Evolutionary conservation across 768 basidiomycete species (phyloP), one percentile per base, ranked within the genome.

Genomic region (Piloderma croceum): DNA sequence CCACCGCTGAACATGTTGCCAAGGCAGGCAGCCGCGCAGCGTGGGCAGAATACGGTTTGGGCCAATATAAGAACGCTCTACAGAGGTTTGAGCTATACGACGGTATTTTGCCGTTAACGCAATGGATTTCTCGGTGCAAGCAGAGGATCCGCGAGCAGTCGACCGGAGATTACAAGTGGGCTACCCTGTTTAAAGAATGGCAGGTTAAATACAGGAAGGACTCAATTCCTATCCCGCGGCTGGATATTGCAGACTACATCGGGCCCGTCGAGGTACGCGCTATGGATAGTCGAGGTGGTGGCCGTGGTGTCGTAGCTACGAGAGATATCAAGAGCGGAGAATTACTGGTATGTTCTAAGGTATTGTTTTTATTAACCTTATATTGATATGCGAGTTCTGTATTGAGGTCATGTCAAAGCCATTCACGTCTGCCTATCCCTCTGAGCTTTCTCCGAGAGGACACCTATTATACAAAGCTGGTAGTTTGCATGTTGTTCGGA

Each of bases 331-430:
- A 47, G 18, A 31, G 41, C 10, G 60, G 60, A 4, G 55, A 59
- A 19, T 42, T 62, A 1, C 43, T 62, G 29, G 55, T 61, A 32
- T 19, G 54, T 29, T 50, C 6, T 31, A 13, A 7, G 4, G n/a
- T 19, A n/a, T 15, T 0, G 15, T 3, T 3, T 21, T 31, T 1
- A 24, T 15, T 2, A 10, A 20, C 18, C 5, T 11, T 33, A 33
- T 7, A 39, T 9, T 38, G 23, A 32, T n/a, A 34, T 7, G 15
- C 7, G n/a, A 7, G 4, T 4, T 12, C 19, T n/a, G n/a, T n/a
- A n/a, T 7, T n/a, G 11, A 57, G 56, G 38, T 60, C 21, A 54
- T 58, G 6, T 15, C 57, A 3, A 63, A 59, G 38, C 54, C 60
- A 6, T 57, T 57, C 32, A 51, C 46, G 6, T 47, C 47, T 10